Conservation (phyloP, 768 basidiomycete genomes). For the Tulasnella sp. region DNA sequence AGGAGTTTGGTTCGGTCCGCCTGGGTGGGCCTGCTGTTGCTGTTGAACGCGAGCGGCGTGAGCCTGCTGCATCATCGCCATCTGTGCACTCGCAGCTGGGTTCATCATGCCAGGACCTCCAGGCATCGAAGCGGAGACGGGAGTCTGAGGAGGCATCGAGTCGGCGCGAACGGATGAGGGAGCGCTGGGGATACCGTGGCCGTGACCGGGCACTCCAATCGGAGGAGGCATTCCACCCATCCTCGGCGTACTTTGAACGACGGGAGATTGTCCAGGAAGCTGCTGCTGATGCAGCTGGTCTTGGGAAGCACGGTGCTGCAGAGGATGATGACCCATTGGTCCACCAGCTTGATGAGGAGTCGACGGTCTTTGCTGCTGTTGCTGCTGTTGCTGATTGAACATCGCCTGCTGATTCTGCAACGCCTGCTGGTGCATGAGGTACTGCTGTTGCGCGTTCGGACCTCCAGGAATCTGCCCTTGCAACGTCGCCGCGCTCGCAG, state of each 20-base stretch:
- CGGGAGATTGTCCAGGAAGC: slow-evolving; percentile 10
- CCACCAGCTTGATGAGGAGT: not conserved
- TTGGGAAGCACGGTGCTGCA: not conserved
- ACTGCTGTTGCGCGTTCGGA: slow-evolving; percentile 6
- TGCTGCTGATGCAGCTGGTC: slow-evolving; percentile 11
- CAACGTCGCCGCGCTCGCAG: not conserved
- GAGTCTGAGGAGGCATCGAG: slow-evolving; percentile 9
- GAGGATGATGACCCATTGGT: not conserved
- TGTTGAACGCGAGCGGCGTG: slow-evolving; percentile 8
- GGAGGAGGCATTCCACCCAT: slow-evolving; percentile 21
- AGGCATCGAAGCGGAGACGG: not conserved
- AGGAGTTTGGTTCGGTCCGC: too few relatives aligned
- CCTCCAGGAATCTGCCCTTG: not conserved
- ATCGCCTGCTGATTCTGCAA: slow-evolving; percentile 4
- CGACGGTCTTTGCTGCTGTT: slow-evolving; percentile 10
- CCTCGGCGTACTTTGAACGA: slow-evolving; percentile 15
- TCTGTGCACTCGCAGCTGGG: not conserved
- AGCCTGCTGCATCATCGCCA: slow-evolving; percentile 16
- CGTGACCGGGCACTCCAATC: not conserved
- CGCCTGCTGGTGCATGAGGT: slow-evolving; percentile 16
- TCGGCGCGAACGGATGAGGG: not conserved
- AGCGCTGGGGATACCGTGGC: not conserved
- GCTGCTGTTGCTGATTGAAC: slow-evolving; percentile 15
- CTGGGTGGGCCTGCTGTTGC: slow-evolving; percentile 12
- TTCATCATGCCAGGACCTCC: not conserved